These are phyloP conservation scores for Filosporella fistucella DNA, from an alignment of 495 filamentous ascomycete species.

Conservation along the genomic window DNA sequence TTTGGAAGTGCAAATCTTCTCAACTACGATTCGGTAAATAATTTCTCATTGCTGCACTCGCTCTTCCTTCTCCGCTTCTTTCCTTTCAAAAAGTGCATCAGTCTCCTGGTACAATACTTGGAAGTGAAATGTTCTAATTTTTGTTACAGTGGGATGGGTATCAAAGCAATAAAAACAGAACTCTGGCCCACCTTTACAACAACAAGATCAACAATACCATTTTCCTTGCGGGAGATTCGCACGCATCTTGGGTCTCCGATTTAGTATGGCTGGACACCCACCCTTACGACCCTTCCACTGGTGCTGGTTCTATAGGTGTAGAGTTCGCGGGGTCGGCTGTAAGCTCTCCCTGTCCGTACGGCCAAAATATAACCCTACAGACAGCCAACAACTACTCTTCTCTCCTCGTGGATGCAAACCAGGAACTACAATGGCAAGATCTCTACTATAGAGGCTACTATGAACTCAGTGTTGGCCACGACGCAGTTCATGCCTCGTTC, in stretches of 20 bases:
- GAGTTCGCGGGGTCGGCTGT: slow-evolving; percentile 65
- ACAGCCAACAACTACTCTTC: slow-evolving; percentile 34
- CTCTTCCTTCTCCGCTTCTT: too few relatives aligned
- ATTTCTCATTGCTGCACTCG: too few relatives aligned
- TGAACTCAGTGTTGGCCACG: slow-evolving; percentile 43
- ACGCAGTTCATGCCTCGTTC: slow-evolving; percentile 46
- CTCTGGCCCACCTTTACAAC: slow-evolving; percentile 48
- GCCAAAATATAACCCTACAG: slow-evolving; percentile 41
- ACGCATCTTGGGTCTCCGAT: slow-evolving; percentile 61
- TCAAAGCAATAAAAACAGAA: slow-evolving; percentile 57
- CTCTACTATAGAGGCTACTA: slow-evolving; percentile 64
- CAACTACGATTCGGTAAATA: slow-evolving; percentile 57
- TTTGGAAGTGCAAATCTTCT: slow-evolving; percentile 43
- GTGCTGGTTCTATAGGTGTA: slow-evolving; percentile 55
- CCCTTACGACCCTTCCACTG: slow-evolving; percentile 50
- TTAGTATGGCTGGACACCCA: slow-evolving; percentile 58
- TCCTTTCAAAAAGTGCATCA: too few relatives aligned
- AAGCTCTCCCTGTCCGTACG: slow-evolving; percentile 42
- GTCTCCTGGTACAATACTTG: too few relatives aligned
- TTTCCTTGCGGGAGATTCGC: slow-evolving; percentile 60
- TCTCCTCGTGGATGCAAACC: slow-evolving; percentile 43
- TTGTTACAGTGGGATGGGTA: slow-evolving; percentile 69
- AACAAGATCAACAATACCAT: slow-evolving; percentile 63
- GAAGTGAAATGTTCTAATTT: too few relatives aligned
- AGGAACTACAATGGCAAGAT: slow-evolving; percentile 64